Base-by-base conservation (phyloP, 495 filamentous ascomycete genomes). In the Ascobolus immersus region DNA sequence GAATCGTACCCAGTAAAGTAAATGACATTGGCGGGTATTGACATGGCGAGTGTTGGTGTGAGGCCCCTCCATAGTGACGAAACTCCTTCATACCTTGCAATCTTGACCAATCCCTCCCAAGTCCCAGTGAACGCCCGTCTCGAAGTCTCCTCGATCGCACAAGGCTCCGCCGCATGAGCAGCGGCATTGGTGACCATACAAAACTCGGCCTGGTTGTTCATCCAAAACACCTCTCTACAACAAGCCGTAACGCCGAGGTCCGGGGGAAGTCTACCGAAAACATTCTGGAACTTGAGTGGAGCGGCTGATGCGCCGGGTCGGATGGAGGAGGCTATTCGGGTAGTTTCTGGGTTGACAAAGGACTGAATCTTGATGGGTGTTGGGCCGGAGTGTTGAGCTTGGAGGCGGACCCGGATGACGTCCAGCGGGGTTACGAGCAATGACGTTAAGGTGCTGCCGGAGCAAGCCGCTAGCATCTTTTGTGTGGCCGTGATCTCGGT, bases 1-100 rank as follows among this genome's bases (percentile, higher is more conserved):
- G 77, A 86, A 45, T 96, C 86, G 51, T 96, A 96, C n/a, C 84
- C 86, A 21, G 86, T 84, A 44, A 93, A 92, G 54, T 96, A 96
- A 38, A 96, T 94, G 39, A 96, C 82, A 52, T 96, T 96, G 22
- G 68, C 79, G 0, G 86, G 86, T 20, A 96, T 67, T 2, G 84
- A 71, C 86, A 96, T 96, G 44, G 77, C 64, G 26, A 96, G 54
- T 1, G 89, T 96, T 7, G 89, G 80, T 13, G 75, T 81, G 2
- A 96, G 62, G 4, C 86, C 86, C 22, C 86, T 69, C 86, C 86
- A 96, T 32, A 96, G 61, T 5, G 89, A 79, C 13, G 62, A 64
- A 10, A 76, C 41, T 1, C 86, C 86, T 56, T 96, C 86, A 49
- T 94, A 78, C 20, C 79, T 71, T n/a, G 89, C 79, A 42, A 96